These are phyloP conservation scores for Thalassiosira livingstoniorum DNA, from an alignment of 352 stramenopile species.

Conservation along the genomic window DNA sequence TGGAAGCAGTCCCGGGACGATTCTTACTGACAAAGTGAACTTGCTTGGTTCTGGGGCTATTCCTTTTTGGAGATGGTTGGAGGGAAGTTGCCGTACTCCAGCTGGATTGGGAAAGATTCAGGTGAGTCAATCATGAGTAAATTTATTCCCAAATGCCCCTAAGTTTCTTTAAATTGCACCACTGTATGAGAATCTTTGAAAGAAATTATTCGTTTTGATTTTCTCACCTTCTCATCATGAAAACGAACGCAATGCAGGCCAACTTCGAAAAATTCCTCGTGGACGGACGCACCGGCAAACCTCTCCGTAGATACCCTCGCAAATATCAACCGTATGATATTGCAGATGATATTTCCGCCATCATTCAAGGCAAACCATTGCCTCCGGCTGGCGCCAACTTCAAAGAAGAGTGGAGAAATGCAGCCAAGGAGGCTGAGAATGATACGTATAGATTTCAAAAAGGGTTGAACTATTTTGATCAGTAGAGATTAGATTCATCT, in stretches of 20 bases:
- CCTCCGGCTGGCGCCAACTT: slow-evolving; percentile 80
- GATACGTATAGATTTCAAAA: slow-evolving; percentile 87
- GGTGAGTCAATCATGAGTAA: slow-evolving; percentile 30
- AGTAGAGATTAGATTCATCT: too few species aligned
- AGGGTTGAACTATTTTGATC: slow-evolving; percentile 86
- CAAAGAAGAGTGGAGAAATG: slow-evolving; percentile 81
- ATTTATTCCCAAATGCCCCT: background rate
- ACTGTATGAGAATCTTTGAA: too few species aligned
- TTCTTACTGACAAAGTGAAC: slow-evolving; percentile 85
- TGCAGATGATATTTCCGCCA: slow-evolving; percentile 79
- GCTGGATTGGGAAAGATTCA: slow-evolving; percentile 82
- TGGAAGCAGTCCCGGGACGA: slow-evolving; percentile 74
- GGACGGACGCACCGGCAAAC: slow-evolving; percentile 69
- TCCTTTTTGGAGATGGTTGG: slow-evolving; percentile 85
- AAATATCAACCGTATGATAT: slow-evolving; percentile 84
- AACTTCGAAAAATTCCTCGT: slow-evolving; percentile 79
- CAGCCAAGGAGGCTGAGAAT: slow-evolving; percentile 75
- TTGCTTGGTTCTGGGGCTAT: slow-evolving; percentile 77
- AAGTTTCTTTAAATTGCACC: background rate
- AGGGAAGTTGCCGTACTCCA: slow-evolving; percentile 80
- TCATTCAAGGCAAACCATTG: slow-evolving; percentile 66
- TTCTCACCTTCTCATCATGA: too few species aligned
- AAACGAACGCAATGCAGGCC: slow-evolving; percentile 31
- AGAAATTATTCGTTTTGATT: too few species aligned
- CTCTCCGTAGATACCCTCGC: slow-evolving; percentile 79